phyloP scores from a whole-genome alignment of 2,329 filamentous ascomycete species.

The Coniochaeta sp. region DNA sequence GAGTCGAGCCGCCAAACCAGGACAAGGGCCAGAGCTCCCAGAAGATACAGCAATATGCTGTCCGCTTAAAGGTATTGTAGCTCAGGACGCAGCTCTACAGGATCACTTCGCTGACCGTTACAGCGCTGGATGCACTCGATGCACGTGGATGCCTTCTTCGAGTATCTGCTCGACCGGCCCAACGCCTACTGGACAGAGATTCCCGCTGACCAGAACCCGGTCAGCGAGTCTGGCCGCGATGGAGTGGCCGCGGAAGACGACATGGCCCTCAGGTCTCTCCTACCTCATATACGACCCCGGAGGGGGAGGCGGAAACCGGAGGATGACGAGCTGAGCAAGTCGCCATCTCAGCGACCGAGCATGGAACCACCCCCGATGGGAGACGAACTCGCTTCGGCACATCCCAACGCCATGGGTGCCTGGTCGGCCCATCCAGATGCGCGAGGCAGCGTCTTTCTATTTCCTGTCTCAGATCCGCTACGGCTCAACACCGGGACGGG shows the following conservation, averaged over 20 bases:
- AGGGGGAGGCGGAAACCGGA: conserved; percentile 57
- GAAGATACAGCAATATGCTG: conserved; percentile 91
- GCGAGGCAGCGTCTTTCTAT: conserved; percentile 25
- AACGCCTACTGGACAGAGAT: conserved; percentile 77
- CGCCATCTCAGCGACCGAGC: conserved; percentile 48
- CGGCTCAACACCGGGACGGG: conserved; percentile 26
- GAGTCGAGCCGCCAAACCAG: conserved; percentile 75
- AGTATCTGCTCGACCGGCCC: conserved; percentile 71
- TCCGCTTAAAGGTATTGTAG: conserved; percentile 68
- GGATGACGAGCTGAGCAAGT: conserved; percentile 44
- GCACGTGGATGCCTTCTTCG: conserved; percentile 92
- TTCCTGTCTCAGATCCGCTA: conserved; percentile 27
- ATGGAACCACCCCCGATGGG: conserved; percentile 23
- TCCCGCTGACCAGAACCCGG: conserved; percentile 55
- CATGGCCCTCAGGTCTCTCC: conserved; percentile 73
- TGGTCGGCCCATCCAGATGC: conserved; percentile 40
- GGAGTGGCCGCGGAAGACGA: conserved; percentile 83
- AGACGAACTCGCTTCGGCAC: conserved; percentile 45
- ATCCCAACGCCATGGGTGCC: conserved; percentile 30
- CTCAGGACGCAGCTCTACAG: not conserved
- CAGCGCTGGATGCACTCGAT: conserved; percentile 95
- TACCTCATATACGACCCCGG: conserved; percentile 66
- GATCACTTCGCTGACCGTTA: not conserved
- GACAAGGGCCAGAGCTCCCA: conserved; percentile 84
- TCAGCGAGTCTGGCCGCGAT: conserved; percentile 62